Percentiles rank a stretch among this genome's conserved stretches.
Evolutionary conservation across 352 stramenopile species (phyloP).

Genomic region (Globisporangium orthogonon): DNA sequence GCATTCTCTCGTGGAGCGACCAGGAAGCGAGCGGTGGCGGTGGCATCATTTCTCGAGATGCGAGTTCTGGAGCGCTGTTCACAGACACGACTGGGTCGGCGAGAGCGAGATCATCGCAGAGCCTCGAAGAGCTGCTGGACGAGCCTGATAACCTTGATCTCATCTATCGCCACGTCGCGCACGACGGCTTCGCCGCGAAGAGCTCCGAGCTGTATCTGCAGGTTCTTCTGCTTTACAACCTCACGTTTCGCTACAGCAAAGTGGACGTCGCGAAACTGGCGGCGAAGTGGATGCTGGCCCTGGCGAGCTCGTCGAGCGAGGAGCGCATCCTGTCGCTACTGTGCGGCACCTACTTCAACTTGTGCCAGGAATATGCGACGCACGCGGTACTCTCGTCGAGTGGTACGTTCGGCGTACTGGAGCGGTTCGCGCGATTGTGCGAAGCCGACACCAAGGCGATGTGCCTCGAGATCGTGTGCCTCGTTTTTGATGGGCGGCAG

Average conservation of each 20-base stretch:
- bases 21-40: slow-evolving; percentile 12
- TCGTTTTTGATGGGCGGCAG: slow-evolving; percentile 52
- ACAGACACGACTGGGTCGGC: neutral
- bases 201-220: slow-evolving; percentile 52
- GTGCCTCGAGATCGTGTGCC: slow-evolving; percentile 59
- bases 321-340: slow-evolving; percentile 28
- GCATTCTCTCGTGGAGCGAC: slow-evolving; percentile 58
- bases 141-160: slow-evolving; percentile 32
- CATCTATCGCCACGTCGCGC: slow-evolving; percentile 42
- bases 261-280: slow-evolving; percentile 34
- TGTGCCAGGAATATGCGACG: slow-evolving; percentile 59
- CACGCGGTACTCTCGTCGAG: slow-evolving; percentile 32
- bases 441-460: slow-evolving; percentile 33
- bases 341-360: slow-evolving; percentile 49
- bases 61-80: slow-evolving; percentile 1
- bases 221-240: slow-evolving; percentile 66
- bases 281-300: slow-evolving; percentile 25
- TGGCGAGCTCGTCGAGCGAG: slow-evolving; percentile 13
- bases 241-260: slow-evolving; percentile 64
- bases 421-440: slow-evolving; percentile 28
- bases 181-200: slow-evolving; percentile 25
- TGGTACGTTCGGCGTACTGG: slow-evolving; percentile 25
- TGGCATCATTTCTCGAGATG: slow-evolving; percentile 5
- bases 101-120: neutral
- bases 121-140: slow-evolving; percentile 44